Conservation (phyloP, 768 basidiomycete species). For the Pulveroboletus sp. region DNA sequence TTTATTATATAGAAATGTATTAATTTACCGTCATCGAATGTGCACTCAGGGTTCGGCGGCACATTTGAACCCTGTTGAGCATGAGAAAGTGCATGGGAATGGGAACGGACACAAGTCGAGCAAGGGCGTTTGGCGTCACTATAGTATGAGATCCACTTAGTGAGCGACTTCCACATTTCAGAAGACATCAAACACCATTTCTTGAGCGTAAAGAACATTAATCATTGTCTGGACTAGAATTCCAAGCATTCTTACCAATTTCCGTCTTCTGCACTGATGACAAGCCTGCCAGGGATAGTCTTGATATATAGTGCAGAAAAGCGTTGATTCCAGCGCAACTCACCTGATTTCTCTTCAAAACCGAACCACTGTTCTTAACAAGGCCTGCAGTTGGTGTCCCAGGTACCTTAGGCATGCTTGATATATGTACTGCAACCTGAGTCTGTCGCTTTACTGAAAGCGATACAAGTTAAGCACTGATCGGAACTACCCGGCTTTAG, state of each 20-base stretch:
- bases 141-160: slow-evolving; percentile 2
- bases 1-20: background rate
- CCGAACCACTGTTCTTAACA: background rate
- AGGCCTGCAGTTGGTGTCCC: slow-evolving; percentile 4
- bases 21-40: slow-evolving; percentile 64
- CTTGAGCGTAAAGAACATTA: slow-evolving; percentile 28
- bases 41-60: slow-evolving; percentile 63
- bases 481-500: too few species aligned
- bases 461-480: too few species aligned
- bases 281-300: slow-evolving; percentile 34
- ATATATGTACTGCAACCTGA: too few species aligned
- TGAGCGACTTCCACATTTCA: background rate
- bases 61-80: slow-evolving; percentile 53
- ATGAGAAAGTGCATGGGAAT: slow-evolving; percentile 65
- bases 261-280: slow-evolving; percentile 67
- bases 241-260: slow-evolving; percentile 49
- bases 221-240: slow-evolving; percentile 9
- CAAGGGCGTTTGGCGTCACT: slow-evolving; percentile 79
- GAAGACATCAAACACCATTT: slow-evolving; percentile 50
- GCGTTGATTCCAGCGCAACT: background rate
- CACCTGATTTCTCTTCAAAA: slow-evolving; percentile 28
- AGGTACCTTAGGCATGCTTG: slow-evolving; percentile 40
- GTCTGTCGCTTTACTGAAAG: too few species aligned
- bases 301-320: slow-evolving; percentile 1
- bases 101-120: slow-evolving; percentile 73